These are phyloP conservation scores for Colletotrichum sp. DNA, from an alignment of 2,329 filamentous ascomycete genomes.

Conservation along the genomic window DNA sequence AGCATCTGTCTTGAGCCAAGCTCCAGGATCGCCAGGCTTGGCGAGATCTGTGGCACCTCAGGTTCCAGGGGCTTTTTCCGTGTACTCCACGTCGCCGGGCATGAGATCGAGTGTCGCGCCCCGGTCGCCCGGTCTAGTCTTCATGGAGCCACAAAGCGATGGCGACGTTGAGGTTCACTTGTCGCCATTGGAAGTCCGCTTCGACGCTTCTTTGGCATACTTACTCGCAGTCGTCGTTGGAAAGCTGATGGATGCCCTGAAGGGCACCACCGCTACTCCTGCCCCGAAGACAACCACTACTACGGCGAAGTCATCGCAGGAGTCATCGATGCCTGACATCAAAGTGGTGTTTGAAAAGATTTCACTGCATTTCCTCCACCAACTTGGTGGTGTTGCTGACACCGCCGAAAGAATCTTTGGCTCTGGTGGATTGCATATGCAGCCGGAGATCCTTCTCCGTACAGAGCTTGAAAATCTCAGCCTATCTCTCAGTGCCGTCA, in stretches of 20 bases:
- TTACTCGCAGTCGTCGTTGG: slow-evolving; percentile 56
- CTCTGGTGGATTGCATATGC: slow-evolving; percentile 42
- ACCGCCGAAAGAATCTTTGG: slow-evolving; percentile 51
- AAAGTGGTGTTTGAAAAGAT: slow-evolving; percentile 53
- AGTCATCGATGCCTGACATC: slow-evolving; percentile 38
- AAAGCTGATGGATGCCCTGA: slow-evolving; percentile 52
- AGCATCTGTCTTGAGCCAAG: slow-evolving; percentile 31
- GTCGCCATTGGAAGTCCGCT: slow-evolving; percentile 57
- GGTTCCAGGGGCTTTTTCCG: slow-evolving; percentile 67
- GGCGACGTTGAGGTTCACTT: slow-evolving; percentile 54
- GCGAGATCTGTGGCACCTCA: slow-evolving; percentile 50
- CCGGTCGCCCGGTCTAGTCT: not conserved
- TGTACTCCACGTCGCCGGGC: slow-evolving; percentile 33
- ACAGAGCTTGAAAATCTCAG: slow-evolving; percentile 51
- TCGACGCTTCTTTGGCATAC: slow-evolving; percentile 62
- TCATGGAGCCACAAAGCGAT: slow-evolving; percentile 19
- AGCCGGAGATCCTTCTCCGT: slow-evolving; percentile 58
- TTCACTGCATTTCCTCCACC: slow-evolving; percentile 61
- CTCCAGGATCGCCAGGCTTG: slow-evolving; percentile 31
- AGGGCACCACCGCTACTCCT: slow-evolving; percentile 26
- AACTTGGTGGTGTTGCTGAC: slow-evolving; percentile 57
- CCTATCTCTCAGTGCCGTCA: slow-evolving; percentile 31
- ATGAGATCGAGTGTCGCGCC: slow-evolving; percentile 4
- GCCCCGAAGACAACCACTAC: slow-evolving; percentile 9
- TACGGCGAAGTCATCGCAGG: not conserved